phyloP scores from a whole-genome alignment of 306 rosid genomes.

The Medicago lupulina region DNA sequence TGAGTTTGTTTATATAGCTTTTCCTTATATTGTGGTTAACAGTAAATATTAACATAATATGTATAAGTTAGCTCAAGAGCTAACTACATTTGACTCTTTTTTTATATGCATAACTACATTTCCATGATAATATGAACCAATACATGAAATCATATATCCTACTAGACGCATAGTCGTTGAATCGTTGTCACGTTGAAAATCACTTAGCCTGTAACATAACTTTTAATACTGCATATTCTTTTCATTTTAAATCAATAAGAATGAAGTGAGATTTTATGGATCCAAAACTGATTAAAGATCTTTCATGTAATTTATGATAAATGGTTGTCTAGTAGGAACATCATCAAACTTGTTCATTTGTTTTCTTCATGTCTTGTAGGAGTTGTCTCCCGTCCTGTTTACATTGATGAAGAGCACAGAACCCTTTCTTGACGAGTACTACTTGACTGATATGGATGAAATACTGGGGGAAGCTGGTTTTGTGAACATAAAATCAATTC shows the following conservation, averaged over 20 bases:
- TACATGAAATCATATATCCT: too few species aligned
- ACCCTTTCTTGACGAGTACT: constrained; percentile 70
- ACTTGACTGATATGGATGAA: constrained; percentile 62
- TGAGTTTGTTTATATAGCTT: neutral
- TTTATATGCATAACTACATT: neutral
- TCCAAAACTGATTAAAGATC: neutral
- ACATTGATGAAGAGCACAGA: constrained; percentile 73
- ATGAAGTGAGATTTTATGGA: neutral
- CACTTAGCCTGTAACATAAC: neutral
- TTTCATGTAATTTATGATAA: constrained; percentile 20
- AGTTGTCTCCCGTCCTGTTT: constrained; percentile 62
- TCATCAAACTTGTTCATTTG: constrained; percentile 15
- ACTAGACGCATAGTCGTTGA: too few species aligned
- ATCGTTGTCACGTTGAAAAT: too few species aligned
- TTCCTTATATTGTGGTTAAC: constrained; percentile 5
- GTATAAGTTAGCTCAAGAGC: too few species aligned
- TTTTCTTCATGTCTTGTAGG: constrained; percentile 45
- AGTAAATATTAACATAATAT: neutral
- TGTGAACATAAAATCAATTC: constrained; percentile 55
- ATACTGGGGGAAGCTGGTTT: constrained; percentile 60
- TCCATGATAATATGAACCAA: neutral
- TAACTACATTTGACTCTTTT: too few species aligned
- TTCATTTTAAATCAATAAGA: neutral
- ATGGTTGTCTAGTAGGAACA: constrained; percentile 22
- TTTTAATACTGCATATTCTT: too few species aligned